phyloP scores from a whole-genome alignment of 345 rosid genomes.

The Pelargonium nanum region DNA sequence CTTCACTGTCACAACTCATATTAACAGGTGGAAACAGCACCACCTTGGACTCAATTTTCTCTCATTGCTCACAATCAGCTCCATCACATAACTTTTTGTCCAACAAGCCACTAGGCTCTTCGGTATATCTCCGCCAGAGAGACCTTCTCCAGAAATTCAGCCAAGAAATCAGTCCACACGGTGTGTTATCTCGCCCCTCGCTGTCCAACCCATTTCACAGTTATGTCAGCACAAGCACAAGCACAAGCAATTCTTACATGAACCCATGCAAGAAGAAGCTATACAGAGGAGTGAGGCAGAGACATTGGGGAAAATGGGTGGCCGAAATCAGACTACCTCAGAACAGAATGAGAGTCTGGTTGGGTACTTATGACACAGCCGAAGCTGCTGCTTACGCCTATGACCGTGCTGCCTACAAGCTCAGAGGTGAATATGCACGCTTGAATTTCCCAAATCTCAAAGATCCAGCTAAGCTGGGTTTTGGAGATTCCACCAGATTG shows the following conservation, averaged over 20 bases:
- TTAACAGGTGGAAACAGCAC: slow-evolving; percentile 57
- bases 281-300: slow-evolving; percentile 97
- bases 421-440: slow-evolving; percentile 86
- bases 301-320: slow-evolving; percentile 99
- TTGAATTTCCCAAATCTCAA: slow-evolving; percentile 74
- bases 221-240: slow-evolving; percentile 14
- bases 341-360: slow-evolving; percentile 90
- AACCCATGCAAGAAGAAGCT: slow-evolving; percentile 54
- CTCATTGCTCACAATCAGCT: slow-evolving; percentile 32
- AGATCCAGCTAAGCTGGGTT: slow-evolving; percentile 49
- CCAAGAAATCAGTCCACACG: slow-evolving; percentile 31
- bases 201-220: slow-evolving; percentile 20
- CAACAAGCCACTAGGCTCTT: slow-evolving; percentile 52
- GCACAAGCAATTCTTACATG: slow-evolving; percentile 2
- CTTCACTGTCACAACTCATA: slow-evolving; percentile 66
- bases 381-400: slow-evolving; percentile 95
- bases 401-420: slow-evolving; percentile 93
- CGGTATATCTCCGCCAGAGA: slow-evolving; percentile 79
- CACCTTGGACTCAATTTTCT: slow-evolving; percentile 76
- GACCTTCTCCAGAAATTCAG: slow-evolving; percentile 58
- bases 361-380: slow-evolving; percentile 85
- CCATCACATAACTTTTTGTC: slow-evolving; percentile 5
- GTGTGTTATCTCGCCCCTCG: background rate
- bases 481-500: slow-evolving; percentile 47
- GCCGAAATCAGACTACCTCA: slow-evolving; percentile 94